phyloP scores from a whole-genome alignment of 352 stramenopile genomes.

The Globisporangium takayamanum region DNA sequence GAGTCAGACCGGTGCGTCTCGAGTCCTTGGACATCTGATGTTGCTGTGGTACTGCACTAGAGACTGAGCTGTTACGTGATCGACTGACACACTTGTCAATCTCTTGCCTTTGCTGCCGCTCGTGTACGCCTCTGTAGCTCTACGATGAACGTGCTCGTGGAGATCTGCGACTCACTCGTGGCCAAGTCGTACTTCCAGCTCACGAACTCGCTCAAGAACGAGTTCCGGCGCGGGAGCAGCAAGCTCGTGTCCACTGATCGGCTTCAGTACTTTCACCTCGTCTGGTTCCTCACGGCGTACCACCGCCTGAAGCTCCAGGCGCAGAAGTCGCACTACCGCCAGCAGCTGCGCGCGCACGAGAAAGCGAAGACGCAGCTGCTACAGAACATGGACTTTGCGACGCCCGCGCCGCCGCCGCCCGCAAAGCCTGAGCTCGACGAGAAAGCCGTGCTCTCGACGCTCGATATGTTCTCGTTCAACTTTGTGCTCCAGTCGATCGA shows the following conservation, averaged over 20 bases:
- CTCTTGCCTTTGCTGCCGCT: background rate
- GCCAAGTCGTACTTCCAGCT: constrained; percentile 81
- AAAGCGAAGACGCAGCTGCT: constrained; percentile 46
- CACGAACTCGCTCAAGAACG: constrained; percentile 80
- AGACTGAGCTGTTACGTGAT: background rate
- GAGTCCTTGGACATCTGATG: background rate
- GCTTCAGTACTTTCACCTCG: constrained; percentile 85
- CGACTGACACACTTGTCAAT: constrained; percentile 2
- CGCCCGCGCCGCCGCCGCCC: constrained; percentile 24
- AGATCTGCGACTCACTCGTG: constrained; percentile 70
- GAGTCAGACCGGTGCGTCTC: constrained; percentile 48
- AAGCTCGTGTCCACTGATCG: constrained; percentile 81
- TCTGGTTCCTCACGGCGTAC: constrained; percentile 83
- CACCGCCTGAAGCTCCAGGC: constrained; percentile 71
- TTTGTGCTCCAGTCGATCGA: constrained; percentile 87
- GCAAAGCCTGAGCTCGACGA: constrained; percentile 58
- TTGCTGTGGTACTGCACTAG: too few species aligned
- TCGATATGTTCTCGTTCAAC: constrained; percentile 91
- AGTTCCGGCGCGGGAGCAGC: constrained; percentile 78
- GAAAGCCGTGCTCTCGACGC: constrained; percentile 73
- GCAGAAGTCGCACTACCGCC: constrained; percentile 63
- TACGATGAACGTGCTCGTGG: constrained; percentile 58
- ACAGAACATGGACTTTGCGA: constrained; percentile 49
- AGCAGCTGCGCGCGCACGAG: constrained; percentile 43
- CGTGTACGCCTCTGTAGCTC: constrained; percentile 16